Evolutionary conservation across 2,329 filamentous ascomycete genomes (phyloP).

Genomic region (Epichloe sylvatica): DNA sequence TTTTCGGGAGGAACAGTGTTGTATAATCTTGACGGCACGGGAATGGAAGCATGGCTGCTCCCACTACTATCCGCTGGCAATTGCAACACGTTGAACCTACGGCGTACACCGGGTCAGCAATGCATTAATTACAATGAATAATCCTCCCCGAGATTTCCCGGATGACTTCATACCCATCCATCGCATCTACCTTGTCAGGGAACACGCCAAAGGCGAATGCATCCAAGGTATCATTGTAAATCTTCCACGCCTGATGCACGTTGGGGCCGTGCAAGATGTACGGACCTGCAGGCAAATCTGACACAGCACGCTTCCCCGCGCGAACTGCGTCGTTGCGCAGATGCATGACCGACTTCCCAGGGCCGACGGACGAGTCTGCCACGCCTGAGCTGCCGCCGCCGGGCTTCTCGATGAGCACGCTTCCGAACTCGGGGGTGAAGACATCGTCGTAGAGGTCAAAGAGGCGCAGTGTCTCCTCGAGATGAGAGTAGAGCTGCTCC

Average conservation of each 20-base stretch:
- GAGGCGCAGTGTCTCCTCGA: slow-evolving; percentile 20
- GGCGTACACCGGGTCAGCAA: not conserved
- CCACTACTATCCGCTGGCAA: not conserved
- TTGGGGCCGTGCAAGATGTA: slow-evolving; percentile 29
- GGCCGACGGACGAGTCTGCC: not conserved
- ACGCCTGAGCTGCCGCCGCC: slow-evolving; percentile 9
- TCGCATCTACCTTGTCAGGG: slow-evolving; percentile 14
- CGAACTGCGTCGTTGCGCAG: slow-evolving; percentile 11
- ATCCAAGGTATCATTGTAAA: slow-evolving; percentile 24
- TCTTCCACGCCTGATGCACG: slow-evolving; percentile 26
- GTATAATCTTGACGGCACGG: slow-evolving; percentile 27
- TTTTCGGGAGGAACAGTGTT: slow-evolving; percentile 12
- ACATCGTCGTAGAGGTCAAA: slow-evolving; percentile 25
- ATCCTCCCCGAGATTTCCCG: not conserved
- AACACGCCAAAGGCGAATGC: slow-evolving; percentile 26
- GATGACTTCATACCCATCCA: not conserved
- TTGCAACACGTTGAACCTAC: slow-evolving; percentile 3
- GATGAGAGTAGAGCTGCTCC: slow-evolving; percentile 22
- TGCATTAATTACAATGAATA: not conserved
- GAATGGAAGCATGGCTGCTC: slow-evolving; percentile 14
- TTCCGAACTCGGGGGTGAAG: slow-evolving; percentile 24
- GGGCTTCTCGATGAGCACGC: slow-evolving; percentile 25
- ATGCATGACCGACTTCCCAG: slow-evolving; percentile 1
- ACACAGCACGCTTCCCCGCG: slow-evolving; percentile 7
- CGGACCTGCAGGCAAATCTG: slow-evolving; percentile 23